Evolutionary conservation across 352 stramenopile species (phyloP).

Genomic region (Thalassiosira exigua): DNA sequence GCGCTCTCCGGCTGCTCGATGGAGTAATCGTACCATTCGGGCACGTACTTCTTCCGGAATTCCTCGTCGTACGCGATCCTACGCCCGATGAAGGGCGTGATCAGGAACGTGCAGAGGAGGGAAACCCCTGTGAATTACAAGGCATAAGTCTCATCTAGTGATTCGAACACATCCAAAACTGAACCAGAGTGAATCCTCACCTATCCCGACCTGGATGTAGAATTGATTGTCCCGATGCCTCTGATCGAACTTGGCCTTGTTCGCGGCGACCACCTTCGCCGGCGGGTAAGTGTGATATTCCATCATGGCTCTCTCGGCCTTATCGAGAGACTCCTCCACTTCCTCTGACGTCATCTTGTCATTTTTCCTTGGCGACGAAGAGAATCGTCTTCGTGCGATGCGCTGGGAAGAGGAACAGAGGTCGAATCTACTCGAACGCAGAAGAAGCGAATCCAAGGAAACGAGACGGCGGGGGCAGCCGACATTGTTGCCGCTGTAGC

Average conservation of each 20-base stretch:
- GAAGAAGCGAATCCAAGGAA: background rate
- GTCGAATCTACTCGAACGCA: too few species aligned
- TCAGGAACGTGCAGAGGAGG: conserved; percentile 69
- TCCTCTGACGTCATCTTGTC: conserved; percentile 47
- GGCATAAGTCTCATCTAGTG: background rate
- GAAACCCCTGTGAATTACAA: conserved; percentile 28
- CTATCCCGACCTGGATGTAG: conserved; percentile 63
- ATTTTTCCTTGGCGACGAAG: conserved; percentile 1
- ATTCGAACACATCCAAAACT: background rate
- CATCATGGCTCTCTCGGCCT: conserved; percentile 74
- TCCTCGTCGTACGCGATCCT: conserved; percentile 81
- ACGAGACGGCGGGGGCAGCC: too few species aligned
- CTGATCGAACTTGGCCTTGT: conserved; percentile 47
- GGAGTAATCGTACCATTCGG: conserved; percentile 79
- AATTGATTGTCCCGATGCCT: conserved; percentile 46
- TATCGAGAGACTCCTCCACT: conserved; percentile 52
- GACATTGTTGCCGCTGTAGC: background rate
- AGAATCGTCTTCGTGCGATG: background rate
- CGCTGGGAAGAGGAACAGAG: too few species aligned
- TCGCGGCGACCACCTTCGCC: conserved; percentile 55
- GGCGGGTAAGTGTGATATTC: conserved; percentile 59
- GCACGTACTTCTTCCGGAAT: conserved; percentile 77
- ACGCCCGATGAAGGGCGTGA: conserved; percentile 71
- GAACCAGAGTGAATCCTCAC: conserved; percentile 16
- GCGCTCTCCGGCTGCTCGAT: conserved; percentile 69